A percentile compares a stretch with the other conserved stretches of the same genome.
These are phyloP conservation scores for Volvariella surrecta DNA, from an alignment of 1,284 basidiomycete species.

Conservation along the genomic window DNA sequence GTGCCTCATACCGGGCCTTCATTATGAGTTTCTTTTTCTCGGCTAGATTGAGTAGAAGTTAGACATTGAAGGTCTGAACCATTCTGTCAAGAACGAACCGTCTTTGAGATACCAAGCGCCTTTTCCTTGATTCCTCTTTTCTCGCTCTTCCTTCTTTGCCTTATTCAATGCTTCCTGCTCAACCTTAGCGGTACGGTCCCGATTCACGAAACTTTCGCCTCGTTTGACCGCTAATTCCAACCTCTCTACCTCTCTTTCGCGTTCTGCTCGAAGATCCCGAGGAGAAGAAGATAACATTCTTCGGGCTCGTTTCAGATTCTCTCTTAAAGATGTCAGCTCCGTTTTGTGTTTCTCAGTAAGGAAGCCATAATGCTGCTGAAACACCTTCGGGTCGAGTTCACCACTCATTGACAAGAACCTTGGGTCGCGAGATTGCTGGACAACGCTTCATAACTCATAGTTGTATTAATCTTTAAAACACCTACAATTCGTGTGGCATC, in stretches of 20 bases:
- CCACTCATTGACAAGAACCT: constrained; percentile 79
- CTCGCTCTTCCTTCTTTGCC: constrained; percentile 60
- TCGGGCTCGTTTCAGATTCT: constrained; percentile 59
- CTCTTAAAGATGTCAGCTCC: constrained; percentile 64
- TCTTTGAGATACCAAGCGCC: constrained; percentile 84
- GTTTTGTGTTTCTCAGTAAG: constrained; percentile 57
- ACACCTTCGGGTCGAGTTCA: constrained; percentile 61
- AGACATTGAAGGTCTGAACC: constrained; percentile 1
- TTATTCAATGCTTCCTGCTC: constrained; percentile 58
- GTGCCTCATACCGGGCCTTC: constrained; percentile 69
- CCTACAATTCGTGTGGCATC: constrained; percentile 62
- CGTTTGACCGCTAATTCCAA: constrained; percentile 77
- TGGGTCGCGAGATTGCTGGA: constrained; percentile 78
- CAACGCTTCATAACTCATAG: constrained; percentile 1
- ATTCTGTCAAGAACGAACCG: constrained; percentile 35
- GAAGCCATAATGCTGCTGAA: constrained; percentile 75
- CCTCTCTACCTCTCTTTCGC: constrained; percentile 63
- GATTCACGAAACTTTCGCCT: constrained; percentile 73
- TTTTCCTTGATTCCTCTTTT: constrained; percentile 73
- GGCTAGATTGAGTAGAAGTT: constrained; percentile 34
- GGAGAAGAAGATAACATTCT: constrained; percentile 65
- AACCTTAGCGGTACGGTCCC: constrained; percentile 60
- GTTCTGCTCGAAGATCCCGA: constrained; percentile 49
- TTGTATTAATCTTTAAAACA: constrained; percentile 7
- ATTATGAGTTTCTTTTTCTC: constrained; percentile 70